Evolutionary conservation across 164 flowering plant species (phyloP).

Genomic region (Aristolochia fimbriata): DNA sequence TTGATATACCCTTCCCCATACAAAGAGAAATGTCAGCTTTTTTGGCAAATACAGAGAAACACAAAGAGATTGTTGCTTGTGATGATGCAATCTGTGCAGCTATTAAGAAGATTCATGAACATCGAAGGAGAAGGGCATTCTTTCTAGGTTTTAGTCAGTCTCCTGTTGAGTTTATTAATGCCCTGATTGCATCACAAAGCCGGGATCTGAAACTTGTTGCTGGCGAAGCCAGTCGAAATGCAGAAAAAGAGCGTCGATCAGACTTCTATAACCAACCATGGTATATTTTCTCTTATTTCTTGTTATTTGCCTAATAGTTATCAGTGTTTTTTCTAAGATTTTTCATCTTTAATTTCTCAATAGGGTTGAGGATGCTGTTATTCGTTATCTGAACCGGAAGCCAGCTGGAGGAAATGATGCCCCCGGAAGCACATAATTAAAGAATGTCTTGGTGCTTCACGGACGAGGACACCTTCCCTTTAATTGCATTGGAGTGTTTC

Average conservation of each 20-base stretch:
- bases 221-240: slow-evolving; percentile 54
- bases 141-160: slow-evolving; percentile 90
- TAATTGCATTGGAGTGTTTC: too few relatives aligned
- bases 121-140: slow-evolving; percentile 61
- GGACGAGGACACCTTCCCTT: too few relatives aligned
- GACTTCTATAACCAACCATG: slow-evolving; percentile 81
- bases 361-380: slow-evolving; percentile 93
- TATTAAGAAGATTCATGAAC: slow-evolving; percentile 72
- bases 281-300: slow-evolving; percentile 22
- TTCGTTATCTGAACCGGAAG: slow-evolving; percentile 82
- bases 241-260: slow-evolving; percentile 58
- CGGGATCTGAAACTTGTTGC: slow-evolving; percentile 74
- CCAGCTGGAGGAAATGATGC: slow-evolving; percentile 53
- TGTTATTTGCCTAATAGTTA: neutral
- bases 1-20: slow-evolving; percentile 62
- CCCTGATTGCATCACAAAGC: slow-evolving; percentile 71
- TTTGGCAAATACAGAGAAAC: slow-evolving; percentile 42
- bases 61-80: slow-evolving; percentile 66
- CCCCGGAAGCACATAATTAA: slow-evolving; percentile 43
- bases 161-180: slow-evolving; percentile 82
- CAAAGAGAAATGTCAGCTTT: slow-evolving; percentile 62
- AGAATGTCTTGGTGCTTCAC: neutral
- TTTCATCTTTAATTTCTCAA: slow-evolving; percentile 2
- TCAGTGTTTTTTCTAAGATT: neutral
- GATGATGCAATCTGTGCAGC: slow-evolving; percentile 60